phyloP scores from a whole-genome alignment of 441 rosid species.

The Pelargonium citronellum region DNA sequence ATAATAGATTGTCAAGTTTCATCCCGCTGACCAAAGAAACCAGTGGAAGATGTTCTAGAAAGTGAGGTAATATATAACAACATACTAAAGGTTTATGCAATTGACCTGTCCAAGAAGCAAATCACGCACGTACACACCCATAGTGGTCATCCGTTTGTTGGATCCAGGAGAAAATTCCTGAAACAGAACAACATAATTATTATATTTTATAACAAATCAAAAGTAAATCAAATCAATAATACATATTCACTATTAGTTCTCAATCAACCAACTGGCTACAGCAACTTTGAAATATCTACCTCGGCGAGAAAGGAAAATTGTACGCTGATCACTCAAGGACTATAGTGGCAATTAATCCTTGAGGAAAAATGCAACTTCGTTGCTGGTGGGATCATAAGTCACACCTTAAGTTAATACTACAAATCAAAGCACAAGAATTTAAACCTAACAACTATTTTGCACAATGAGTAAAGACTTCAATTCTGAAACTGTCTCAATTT shows the following conservation, averaged over 20 bases:
- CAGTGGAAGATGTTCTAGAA: no score
- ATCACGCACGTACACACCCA: slow-evolving; percentile 92
- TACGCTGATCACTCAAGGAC: not conserved
- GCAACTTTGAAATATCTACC: not conserved
- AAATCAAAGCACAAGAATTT: not conserved
- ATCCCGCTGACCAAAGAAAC: no score
- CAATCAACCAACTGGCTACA: not conserved
- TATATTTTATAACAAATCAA: slow-evolving; percentile 2
- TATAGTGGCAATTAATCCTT: not conserved
- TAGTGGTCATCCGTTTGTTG: slow-evolving; percentile 65
- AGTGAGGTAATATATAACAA: not conserved
- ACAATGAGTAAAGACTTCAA: not conserved
- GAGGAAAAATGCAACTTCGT: not conserved
- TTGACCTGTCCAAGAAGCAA: slow-evolving; percentile 95
- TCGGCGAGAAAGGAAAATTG: not conserved
- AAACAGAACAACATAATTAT: slow-evolving; percentile 18
- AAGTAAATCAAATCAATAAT: not conserved
- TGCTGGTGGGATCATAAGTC: not conserved
- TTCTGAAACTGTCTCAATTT: not conserved
- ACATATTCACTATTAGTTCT: not conserved
- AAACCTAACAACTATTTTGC: not conserved
- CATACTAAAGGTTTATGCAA: slow-evolving; percentile 12
- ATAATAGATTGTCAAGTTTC: no score
- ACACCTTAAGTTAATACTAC: not conserved
- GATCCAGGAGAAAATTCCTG: slow-evolving; percentile 97